Conservation (phyloP, 106 monocot species). For the Triglochin maritima region DNA sequence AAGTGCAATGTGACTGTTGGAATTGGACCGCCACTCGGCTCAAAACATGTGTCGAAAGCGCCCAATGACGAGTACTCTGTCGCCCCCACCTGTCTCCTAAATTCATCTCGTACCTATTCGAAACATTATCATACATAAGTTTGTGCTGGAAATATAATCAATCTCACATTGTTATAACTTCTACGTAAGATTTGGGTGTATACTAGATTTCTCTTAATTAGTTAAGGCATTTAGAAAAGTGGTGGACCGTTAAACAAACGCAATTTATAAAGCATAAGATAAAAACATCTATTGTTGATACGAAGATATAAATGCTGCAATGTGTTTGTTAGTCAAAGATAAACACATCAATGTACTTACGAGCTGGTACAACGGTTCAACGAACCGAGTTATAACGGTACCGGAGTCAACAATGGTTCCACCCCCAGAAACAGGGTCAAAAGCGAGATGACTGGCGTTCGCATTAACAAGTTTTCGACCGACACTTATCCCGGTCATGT, state of each 20-base stretch:
- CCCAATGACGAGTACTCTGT: slow-evolving; percentile 67
- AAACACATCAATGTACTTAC: too few species aligned
- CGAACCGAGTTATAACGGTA: slow-evolving; percentile 82
- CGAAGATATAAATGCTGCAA: too few species aligned
- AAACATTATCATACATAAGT: too few species aligned
- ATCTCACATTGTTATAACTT: too few species aligned
- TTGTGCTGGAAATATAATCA: too few species aligned
- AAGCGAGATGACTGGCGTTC: slow-evolving; percentile 28
- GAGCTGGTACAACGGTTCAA: slow-evolving; percentile 42
- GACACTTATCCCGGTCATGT: slow-evolving; percentile 62
- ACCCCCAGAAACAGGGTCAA: slow-evolving; percentile 63
- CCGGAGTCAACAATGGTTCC: slow-evolving; percentile 92
- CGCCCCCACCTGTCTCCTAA: slow-evolving; percentile 60
- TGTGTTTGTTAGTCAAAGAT: too few species aligned
- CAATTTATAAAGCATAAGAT: too few species aligned
- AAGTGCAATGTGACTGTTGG: slow-evolving; percentile 50
- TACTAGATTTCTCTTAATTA: too few species aligned
- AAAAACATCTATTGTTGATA: too few species aligned
- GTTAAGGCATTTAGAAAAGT: too few species aligned
- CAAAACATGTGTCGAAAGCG: slow-evolving; percentile 86
- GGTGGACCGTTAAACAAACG: too few species aligned
- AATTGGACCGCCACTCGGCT: background rate
- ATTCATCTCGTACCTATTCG: slow-evolving; percentile 48
- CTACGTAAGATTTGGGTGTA: too few species aligned
- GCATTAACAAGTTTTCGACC: slow-evolving; percentile 30